Base-by-base conservation (phyloP, 1,284 basidiomycete species). In the Papiliotrema nemorosa region DNA sequence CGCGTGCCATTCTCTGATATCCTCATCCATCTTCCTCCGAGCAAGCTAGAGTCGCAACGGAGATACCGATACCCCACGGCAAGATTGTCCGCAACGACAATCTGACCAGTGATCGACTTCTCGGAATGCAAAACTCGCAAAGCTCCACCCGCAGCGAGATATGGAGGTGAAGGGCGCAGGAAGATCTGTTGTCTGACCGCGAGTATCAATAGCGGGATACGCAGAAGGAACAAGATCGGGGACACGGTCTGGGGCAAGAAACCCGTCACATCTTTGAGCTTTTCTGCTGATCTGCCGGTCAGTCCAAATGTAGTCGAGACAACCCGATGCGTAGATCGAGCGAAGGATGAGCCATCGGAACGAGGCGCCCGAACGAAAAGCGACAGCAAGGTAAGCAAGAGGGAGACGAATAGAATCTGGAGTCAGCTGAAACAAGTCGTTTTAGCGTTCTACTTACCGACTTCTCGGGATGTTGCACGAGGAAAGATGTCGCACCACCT, bases 21-120 rank as follows among this genome's bases (percentile, higher is more conserved):
- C 42, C 54, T 54, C n/a, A 84, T 81, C 92, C 92, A 96, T 40
- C 87, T 81, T 2, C 91, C 92, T 2, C 91, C 91, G 3, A 97
- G 77, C 20, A 96, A 78, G 3, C 88, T 90, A 70, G 94, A 90
- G 40, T 90, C 88, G 26, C 85, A 89, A 14, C 92, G 81, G 35
- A 97, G 76, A 67, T 87, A 93, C 39, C 91, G 80, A 55, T 88
- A 78, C 7, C 83, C 82, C 55, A 82, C 58, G 34, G 70, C 73
- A 2, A 83, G 65, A 29, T 82, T 77, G 60, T 93, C 87, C 18
- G 82, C 90, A 6, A 93, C 88, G 1, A 86, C 80, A 16, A 93
- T 81, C 34, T 63, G 65, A 2, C 90, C 90, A 0, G 88, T 90
- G n/a, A 78, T 66, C 27, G 88, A 88, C 46, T 83, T 78, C 27